Evolutionary conservation across 2,329 filamentous ascomycete species (phyloP), one percentile per base, ranked within the genome.

Genomic region (Hymenoscyphus linearis): DNA sequence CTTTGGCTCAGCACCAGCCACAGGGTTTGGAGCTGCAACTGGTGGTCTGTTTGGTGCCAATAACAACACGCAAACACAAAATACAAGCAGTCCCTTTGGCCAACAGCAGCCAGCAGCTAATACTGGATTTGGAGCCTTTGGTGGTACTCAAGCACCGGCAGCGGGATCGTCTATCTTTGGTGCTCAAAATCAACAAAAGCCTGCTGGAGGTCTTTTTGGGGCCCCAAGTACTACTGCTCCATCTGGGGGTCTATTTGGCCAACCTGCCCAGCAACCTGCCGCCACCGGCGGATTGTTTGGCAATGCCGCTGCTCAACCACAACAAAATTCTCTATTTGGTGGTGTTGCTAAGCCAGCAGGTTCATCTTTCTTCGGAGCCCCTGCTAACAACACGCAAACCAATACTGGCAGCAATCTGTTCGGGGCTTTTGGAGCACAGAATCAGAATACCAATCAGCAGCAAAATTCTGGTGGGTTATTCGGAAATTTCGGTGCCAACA

Each of bases 201-300:
- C 57, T 36, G 27, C 57, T 3, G 44, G 27, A 26, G n/a, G 26
- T 31, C 57, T 58, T 22, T 58, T 58, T n/a, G 47, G 47, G 22
- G 14, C 40, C 27, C 13, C 27, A 12, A 53, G 36, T 14, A 18
- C 44, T 6, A 31, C 44, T 36, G 13, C 56, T 52, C 70, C 35
- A 65, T 18, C 40, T 36, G 71, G 36, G 64, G 73, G 74, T 52
- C 64, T 79, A 16, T 81, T 81, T 64, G 74, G 74, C 14, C 68
- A 66, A 47, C 74, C 74, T 58, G 76, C 75, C 22, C 26, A 18
- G 10, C 50, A 58, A n/a, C 47, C 57, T 18, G 44, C 57, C 53
- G 66, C 73, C 55, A 74, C 76, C n/a, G 77, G 77, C 18, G 75
- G 77, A 14, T 69, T 82, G 6, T 82, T 83, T 57, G 79, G 78